Base-by-base conservation (phyloP, 352 stramenopile species). In the Phytophthora fragariaefolia region DNA sequence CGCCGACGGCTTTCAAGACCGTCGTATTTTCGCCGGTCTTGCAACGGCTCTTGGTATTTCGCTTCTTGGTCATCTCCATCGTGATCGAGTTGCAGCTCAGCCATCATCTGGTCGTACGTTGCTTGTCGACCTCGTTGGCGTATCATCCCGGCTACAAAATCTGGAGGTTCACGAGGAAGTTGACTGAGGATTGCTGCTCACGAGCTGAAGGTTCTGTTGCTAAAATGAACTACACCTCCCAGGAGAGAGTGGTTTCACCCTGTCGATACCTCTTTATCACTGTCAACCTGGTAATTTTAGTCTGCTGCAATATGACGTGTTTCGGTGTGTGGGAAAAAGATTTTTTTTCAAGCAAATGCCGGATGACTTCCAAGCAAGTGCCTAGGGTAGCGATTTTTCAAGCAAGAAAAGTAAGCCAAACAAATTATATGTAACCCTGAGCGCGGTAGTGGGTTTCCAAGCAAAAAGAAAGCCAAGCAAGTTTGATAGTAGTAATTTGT, bases 41-140 rank as follows among this genome's bases (percentile, higher is more conserved):
- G 60, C 13, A 22, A 45, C 26, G 38, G 38, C 2, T 54, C 40
- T 15, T 18, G 45, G 22, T 32, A 50, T 20, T 65, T 61, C 12
- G 34, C 22, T 45, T 64, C 46, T 43, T 27, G 32, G 17, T 66
- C 56, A n/a, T 71, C 63, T 61, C 65, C 56, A 15, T 71, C 63
- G n/a, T 55, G 62, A 46, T 71, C 63, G 22, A 71, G 45, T 45
- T 73, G 52, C 40, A 76, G 30, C 42, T 76, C 69, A 13, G 63
- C 69, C 53, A 76, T 66, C 69, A 76, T 76, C 28, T 66, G 40
- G 23, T 76, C 63, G 54, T 76, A 76, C 49, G 69, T 68, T 20
- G 51, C 57, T 49, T 34, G 56, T 17, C 49, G 61, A 26, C 40
- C 36, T 1, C 17, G 62, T 38, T 53, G 48, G 28, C 49, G 46